These are phyloP conservation scores for Oryza brachyantha DNA, from an alignment of 176 grass and related monocot genomes.

Conservation along the genomic window DNA sequence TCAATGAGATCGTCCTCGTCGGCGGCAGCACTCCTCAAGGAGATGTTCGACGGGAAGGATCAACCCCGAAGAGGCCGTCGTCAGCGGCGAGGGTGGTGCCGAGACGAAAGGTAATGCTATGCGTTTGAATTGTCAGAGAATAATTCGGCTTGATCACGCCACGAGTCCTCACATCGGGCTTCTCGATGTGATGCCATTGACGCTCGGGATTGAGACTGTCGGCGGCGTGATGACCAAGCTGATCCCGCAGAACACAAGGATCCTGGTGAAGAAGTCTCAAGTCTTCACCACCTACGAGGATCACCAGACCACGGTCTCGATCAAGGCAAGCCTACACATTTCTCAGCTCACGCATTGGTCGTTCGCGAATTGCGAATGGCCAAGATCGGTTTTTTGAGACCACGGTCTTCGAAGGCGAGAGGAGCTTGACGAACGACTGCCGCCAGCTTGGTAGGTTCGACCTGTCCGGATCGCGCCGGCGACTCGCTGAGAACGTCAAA, in stretches of 20 bases:
- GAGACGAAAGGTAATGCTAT: not conserved
- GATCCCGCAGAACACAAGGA: not conserved
- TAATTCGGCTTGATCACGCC: too few species aligned
- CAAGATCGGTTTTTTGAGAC: too few species aligned
- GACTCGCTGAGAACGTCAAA: too few species aligned
- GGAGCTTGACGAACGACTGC: not conserved
- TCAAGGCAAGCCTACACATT: not conserved
- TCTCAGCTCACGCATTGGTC: not conserved
- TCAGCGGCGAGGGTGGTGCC: not conserved
- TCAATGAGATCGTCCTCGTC: constrained; percentile 60
- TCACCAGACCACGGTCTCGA: not conserved
- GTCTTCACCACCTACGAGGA: not conserved
- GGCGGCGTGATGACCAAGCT: not conserved
- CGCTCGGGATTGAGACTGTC: not conserved
- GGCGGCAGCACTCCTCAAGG: constrained; percentile 94
- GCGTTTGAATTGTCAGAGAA: too few species aligned
- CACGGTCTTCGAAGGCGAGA: not conserved
- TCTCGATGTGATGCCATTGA: not conserved
- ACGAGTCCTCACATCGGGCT: not conserved
- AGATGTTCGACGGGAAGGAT: constrained; percentile 95
- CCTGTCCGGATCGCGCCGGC: not conserved
- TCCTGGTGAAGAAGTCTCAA: not conserved
- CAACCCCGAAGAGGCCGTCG: constrained; percentile 94
- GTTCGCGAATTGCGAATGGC: too few species aligned
- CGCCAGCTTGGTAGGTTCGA: not conserved